Base-by-base conservation (phyloP, 108 stramenopile genomes). In the Ochromonas danica region DNA sequence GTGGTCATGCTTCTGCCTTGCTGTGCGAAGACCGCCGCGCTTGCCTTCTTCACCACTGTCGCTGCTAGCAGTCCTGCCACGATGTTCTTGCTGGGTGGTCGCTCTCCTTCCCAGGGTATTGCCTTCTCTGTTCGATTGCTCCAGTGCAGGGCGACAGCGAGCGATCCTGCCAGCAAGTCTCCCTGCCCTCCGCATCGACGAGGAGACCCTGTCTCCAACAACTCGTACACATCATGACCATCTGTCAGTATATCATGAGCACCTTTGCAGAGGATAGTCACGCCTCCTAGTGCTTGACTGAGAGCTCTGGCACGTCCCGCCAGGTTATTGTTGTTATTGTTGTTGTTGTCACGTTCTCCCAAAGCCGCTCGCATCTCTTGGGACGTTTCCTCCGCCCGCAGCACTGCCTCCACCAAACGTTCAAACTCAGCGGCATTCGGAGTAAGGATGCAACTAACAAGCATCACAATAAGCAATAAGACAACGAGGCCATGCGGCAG, bases 171-270 rank as follows among this genome's bases (percentile, higher is more conserved):
- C 77, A 99, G 83, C 22, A 99, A 85, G 83, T 99, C 98, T 10
- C 98, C 98, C 65, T 97, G 90, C 22, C 98, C 98, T 61, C 98
- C 98, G 42, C 95, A 95, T 61, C 98, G 90, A 81, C 96, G 93
- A 75, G 89, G 83, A 0, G 94, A 93, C 0, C 95, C 94, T 42
- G 87, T 77, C 81, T 95, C 93, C 27, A 78, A 79, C 81, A 93
- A 92, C 6, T 78, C 41, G 78, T 93, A 62, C 36, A 51, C 65
- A 36, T 36, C 28, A 43, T 30, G 2, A 17, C 86, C 88, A 42
- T 88, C 61, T 14, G 70, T 45, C 0, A 89, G 57, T 14, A 90
- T 30, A 75, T 92, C 91, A 1, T 71, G 70, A 40, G 70, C 63
- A 40, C 91, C 91, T 83, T 93, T 92, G 80, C 86, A 43, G 31